phyloP scores from a whole-genome alignment of 495 filamentous ascomycete species.

The Aspergillus campestris region DNA sequence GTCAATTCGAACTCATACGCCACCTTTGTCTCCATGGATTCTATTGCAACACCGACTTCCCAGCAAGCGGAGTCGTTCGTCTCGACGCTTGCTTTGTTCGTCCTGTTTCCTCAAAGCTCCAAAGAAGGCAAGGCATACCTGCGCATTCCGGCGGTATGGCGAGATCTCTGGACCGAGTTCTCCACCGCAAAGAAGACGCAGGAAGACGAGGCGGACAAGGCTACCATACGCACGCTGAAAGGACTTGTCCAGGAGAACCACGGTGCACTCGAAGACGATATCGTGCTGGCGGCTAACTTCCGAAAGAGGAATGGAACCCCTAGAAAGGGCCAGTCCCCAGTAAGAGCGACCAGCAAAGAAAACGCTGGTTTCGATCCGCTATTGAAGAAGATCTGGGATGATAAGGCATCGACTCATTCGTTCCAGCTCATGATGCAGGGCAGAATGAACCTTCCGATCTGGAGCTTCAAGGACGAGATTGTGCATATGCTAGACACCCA shows the following conservation, averaged over 20 bases:
- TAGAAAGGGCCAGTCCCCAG: slow-evolving; percentile 34
- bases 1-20: slow-evolving; percentile 36
- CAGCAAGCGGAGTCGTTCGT: slow-evolving; percentile 83
- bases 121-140: slow-evolving; percentile 83
- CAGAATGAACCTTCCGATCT: slow-evolving; percentile 78
- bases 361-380: slow-evolving; percentile 37
- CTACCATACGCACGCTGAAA: slow-evolving; percentile 44
- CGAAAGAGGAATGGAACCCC: slow-evolving; percentile 50
- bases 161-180: slow-evolving; percentile 79
- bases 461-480: slow-evolving; percentile 70
- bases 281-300: slow-evolving; percentile 64
- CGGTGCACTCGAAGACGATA: slow-evolving; percentile 52
- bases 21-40: slow-evolving; percentile 60
- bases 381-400: slow-evolving; percentile 59
- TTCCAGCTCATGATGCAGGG: slow-evolving; percentile 43
- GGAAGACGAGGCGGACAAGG: slow-evolving; percentile 59
- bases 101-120: slow-evolving; percentile 62
- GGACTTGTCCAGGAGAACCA: slow-evolving; percentile 37
- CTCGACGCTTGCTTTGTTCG: slow-evolving; percentile 72
- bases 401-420: slow-evolving; percentile 52
- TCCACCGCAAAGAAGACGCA: slow-evolving; percentile 58
- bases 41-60: slow-evolving; percentile 62
- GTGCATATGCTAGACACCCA: slow-evolving; percentile 62
- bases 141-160: slow-evolving; percentile 68
- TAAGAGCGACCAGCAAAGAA: slow-evolving; percentile 24